Evolutionary conservation across 768 basidiomycete genomes (phyloP).

Genomic region (Mycena alexandri): DNA sequence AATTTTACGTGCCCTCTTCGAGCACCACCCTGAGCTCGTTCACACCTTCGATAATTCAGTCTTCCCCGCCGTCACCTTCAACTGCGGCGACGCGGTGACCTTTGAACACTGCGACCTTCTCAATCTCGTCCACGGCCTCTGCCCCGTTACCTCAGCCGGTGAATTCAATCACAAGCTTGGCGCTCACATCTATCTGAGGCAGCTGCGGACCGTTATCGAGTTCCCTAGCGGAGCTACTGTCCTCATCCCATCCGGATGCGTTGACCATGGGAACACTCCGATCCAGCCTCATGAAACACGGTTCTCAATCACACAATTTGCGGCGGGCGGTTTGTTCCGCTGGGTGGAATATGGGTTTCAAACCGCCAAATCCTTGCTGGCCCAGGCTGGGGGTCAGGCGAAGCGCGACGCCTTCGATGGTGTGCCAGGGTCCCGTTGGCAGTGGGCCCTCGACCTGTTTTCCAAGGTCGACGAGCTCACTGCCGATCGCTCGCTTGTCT

Average conservation of each 20-base stretch:
- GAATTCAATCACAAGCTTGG: conserved; percentile 25
- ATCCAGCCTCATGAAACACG: conserved; percentile 29
- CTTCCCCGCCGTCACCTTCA: conserved; percentile 33
- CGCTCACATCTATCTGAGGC: conserved; percentile 32
- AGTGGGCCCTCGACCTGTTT: no score
- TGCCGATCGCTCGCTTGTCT: no score
- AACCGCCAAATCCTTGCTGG: not conserved
- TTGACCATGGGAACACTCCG: conserved; percentile 35
- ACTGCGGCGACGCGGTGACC: conserved; percentile 31
- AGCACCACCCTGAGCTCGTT: conserved; percentile 11
- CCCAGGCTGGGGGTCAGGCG: no score
- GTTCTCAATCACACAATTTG: conserved; percentile 40
- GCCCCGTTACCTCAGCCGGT: conserved; percentile 37
- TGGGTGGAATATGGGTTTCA: conserved; percentile 38
- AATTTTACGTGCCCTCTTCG: conserved; percentile 1
- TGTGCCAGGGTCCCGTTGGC: no score
- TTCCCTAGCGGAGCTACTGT: conserved; percentile 23
- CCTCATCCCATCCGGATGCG: conserved; percentile 37
- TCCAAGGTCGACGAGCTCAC: no score
- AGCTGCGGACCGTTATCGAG: conserved; percentile 28
- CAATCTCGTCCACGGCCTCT: conserved; percentile 26
- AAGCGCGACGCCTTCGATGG: no score
- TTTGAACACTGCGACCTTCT: conserved; percentile 28
- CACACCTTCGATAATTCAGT: conserved; percentile 31
- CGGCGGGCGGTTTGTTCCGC: conserved; percentile 39